These are phyloP conservation scores for Chlorociboria aeruginascens DNA, from an alignment of 495 filamentous ascomycete genomes.

Conservation along the genomic window DNA sequence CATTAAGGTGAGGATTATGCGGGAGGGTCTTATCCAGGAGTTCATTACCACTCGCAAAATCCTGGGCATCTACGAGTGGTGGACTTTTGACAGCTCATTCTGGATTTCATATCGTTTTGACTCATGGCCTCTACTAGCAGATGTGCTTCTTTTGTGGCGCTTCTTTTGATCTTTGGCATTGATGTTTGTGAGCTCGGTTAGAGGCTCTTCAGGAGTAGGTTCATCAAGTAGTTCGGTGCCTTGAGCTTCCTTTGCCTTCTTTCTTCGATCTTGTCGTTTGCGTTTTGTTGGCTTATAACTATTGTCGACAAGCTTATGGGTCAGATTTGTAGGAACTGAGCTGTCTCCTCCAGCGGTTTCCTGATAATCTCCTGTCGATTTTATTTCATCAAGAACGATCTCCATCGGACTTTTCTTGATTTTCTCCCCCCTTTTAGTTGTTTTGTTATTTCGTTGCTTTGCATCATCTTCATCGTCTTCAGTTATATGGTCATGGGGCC, in stretches of 20 bases:
- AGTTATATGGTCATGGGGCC: too few relatives aligned
- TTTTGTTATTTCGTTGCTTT: too few relatives aligned
- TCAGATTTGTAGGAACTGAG: too few relatives aligned
- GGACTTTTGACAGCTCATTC: slow-evolving; percentile 17
- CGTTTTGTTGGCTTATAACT: not conserved
- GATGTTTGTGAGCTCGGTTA: slow-evolving; percentile 5
- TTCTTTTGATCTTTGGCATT: not conserved
- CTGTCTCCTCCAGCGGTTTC: too few relatives aligned
- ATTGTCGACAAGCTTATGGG: too few relatives aligned
- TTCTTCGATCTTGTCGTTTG: not conserved
- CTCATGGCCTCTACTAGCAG: not conserved
- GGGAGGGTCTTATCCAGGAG: slow-evolving; percentile 14
- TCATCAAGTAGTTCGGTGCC: not conserved
- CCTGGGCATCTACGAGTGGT: slow-evolving; percentile 26
- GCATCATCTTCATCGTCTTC: too few relatives aligned
- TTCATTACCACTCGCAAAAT: slow-evolving; percentile 22
- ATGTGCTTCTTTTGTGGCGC: not conserved
- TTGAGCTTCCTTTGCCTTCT: not conserved
- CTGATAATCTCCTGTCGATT: too few relatives aligned
- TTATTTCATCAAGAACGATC: too few relatives aligned
- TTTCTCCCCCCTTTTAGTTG: too few relatives aligned
- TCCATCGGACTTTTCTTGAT: too few relatives aligned
- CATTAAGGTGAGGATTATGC: too few relatives aligned
- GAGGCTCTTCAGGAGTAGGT: not conserved
- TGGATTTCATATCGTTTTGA: not conserved